Evolutionary conservation across 306 rosid species (phyloP).

Genomic region (Ammopiptanthus mongolicus): DNA sequence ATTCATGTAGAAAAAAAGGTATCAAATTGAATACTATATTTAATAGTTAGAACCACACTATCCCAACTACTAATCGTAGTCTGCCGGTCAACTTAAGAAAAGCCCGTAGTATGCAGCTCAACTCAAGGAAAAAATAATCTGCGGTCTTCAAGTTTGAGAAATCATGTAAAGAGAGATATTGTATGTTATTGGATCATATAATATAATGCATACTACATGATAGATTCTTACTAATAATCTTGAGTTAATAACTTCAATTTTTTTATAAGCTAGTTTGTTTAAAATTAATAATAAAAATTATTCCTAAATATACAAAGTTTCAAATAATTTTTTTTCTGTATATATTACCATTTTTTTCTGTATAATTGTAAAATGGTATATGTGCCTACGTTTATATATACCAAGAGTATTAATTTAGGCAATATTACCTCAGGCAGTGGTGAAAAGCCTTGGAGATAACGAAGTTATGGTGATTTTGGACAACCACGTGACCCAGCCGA

Average conservation of each 20-base stretch:
- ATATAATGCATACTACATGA: no score
- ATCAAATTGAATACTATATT: neutral
- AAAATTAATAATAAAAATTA: no score
- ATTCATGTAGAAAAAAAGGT: no score
- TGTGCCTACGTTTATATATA: no score
- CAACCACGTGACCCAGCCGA: slow-evolving; percentile 60
- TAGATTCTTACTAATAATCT: no score
- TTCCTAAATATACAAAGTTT: neutral
- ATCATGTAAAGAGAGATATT: neutral
- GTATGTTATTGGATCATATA: no score
- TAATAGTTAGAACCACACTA: neutral
- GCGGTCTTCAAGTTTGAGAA: neutral
- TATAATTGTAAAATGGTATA: no score
- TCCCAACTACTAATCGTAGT: neutral
- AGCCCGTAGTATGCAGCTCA: neutral
- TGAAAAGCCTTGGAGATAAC: slow-evolving; percentile 44
- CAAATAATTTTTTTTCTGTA: no score
- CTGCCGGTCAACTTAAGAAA: neutral
- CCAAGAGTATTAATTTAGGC: neutral
- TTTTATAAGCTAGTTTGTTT: no score
- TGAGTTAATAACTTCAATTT: no score
- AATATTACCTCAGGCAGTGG: slow-evolving; percentile 45
- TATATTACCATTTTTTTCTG: no score
- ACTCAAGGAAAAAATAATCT: no score
- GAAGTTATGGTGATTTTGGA: slow-evolving; percentile 74